Percentiles rank a stretch among this genome's conserved stretches.
Conservation (phyloP, 441 rosid genomes). For the Pelargonium fulgidum region DNA sequence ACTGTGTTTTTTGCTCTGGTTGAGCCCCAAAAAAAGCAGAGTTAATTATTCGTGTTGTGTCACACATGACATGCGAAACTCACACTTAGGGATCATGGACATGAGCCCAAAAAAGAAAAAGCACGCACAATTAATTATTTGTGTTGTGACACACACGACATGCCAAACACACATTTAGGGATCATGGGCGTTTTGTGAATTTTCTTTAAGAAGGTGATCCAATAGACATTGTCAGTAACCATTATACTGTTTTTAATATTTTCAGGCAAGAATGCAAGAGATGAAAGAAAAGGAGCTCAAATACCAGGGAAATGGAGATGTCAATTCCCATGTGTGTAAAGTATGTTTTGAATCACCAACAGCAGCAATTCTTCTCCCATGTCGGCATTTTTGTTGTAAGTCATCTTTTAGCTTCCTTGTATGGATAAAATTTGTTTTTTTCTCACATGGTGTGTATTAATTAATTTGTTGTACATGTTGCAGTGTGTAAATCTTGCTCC, state of each 20-base stretch:
- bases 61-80: no score
- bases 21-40: no score
- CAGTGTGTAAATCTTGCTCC: slow-evolving; percentile 98
- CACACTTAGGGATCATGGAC: not conserved
- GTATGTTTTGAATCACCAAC: slow-evolving; percentile 88
- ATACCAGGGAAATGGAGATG: slow-evolving; percentile 61
- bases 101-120: no score
- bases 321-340: slow-evolving; percentile 87
- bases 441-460: slow-evolving; percentile 5
- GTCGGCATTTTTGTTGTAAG: slow-evolving; percentile 98
- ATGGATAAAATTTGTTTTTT: not conserved
- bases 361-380: slow-evolving; percentile 93
- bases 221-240: not conserved
- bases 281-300: slow-evolving; percentile 87
- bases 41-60: no score
- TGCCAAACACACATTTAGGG: no score
- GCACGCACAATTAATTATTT: no score
- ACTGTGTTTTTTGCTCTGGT: no score
- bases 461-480: slow-evolving; percentile 18
- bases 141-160: no score
- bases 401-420: slow-evolving; percentile 16
- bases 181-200: not conserved
- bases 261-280: slow-evolving; percentile 92
- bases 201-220: not conserved
- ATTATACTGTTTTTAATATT: slow-evolving; percentile 3